Conservation (phyloP, 352 stramenopile species). For the Phytophthora pistaciae region DNA sequence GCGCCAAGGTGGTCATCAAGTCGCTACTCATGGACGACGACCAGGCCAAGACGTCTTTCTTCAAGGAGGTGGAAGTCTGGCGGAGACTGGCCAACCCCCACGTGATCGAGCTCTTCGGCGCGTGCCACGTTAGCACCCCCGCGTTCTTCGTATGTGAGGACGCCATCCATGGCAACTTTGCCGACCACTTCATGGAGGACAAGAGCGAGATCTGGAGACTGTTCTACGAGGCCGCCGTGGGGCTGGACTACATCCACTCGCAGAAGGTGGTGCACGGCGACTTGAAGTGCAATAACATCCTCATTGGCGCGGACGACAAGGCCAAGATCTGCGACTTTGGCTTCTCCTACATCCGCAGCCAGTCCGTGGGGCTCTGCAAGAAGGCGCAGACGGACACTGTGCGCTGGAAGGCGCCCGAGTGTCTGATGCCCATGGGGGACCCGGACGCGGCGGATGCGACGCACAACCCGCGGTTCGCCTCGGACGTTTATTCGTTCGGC, state of each 20-base stretch:
- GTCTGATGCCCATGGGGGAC: conserved; percentile 31
- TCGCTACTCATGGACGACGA: conserved; percentile 40
- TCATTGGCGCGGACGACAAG: conserved; percentile 54
- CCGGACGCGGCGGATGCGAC: conserved; percentile 8
- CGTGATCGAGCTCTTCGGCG: conserved; percentile 54
- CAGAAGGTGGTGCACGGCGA: conserved; percentile 81
- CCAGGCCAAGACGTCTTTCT: conserved; percentile 37
- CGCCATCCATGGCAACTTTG: not conserved
- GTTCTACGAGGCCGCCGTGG: not conserved
- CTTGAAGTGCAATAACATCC: conserved; percentile 88
- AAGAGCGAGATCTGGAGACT: conserved; percentile 1
- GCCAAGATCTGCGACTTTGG: conserved; percentile 56
- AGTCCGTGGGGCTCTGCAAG: conserved; percentile 41
- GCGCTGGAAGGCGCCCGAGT: conserved; percentile 49
- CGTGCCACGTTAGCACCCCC: conserved; percentile 53
- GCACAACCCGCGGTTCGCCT: conserved; percentile 40
- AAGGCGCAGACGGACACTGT: conserved; percentile 31
- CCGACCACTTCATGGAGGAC: not conserved
- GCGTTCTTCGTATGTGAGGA: conserved; percentile 24
- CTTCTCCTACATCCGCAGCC: conserved; percentile 39
- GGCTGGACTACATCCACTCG: conserved; percentile 69
- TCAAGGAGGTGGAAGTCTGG: conserved; percentile 55
- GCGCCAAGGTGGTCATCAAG: conserved; percentile 50
- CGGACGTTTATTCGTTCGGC: conserved; percentile 53
- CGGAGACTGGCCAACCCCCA: conserved; percentile 44